phyloP scores from a whole-genome alignment of 23 red algal species.

The Pyropia haitanensis region DNA sequence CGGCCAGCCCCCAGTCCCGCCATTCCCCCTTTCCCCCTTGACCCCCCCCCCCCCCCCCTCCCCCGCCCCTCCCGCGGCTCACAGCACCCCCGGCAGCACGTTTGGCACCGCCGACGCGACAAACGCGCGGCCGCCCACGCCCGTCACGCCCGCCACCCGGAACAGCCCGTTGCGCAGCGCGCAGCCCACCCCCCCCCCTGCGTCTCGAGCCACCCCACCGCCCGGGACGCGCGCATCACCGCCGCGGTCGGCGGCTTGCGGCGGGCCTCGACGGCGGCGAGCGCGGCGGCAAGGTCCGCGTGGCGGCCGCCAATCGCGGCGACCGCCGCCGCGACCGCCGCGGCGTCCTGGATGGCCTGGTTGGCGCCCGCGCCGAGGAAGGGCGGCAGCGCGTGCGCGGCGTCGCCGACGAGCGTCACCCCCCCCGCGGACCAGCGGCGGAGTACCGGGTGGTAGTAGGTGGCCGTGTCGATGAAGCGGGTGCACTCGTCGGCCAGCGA shows the following conservation, averaged over 20 bases:
- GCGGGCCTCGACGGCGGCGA: conserved; percentile 12
- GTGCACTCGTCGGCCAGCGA: conserved; percentile 5
- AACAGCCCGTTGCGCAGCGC: conserved; percentile 26
- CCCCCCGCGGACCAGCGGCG: conserved; percentile 4
- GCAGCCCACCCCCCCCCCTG: conserved; percentile 13
- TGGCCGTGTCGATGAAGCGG: conserved; percentile 32
- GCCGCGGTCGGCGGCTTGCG: conserved; percentile 14
- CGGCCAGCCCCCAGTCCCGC: too few relatives aligned
- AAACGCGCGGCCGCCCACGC: conserved; percentile 12
- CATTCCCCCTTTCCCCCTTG: too few relatives aligned
- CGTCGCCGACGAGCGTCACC: conserved; percentile 58
- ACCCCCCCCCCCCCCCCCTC: too few relatives aligned
- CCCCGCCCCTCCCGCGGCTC: too few relatives aligned
- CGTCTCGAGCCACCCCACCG: conserved; percentile 38
- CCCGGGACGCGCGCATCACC: conserved; percentile 17
- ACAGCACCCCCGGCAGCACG: neutral
- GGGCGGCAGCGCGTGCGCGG: conserved; percentile 73
- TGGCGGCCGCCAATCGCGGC: conserved; percentile 14
- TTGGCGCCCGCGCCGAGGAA: conserved; percentile 69
- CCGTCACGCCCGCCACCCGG: conserved; percentile 21
- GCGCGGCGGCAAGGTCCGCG: conserved; percentile 12
- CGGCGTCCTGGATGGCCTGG: conserved; percentile 57
- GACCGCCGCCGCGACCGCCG: conserved; percentile 27
- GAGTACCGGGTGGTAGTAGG: conserved; percentile 23
- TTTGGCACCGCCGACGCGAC: conserved; percentile 20